These are phyloP conservation scores for Kingdonia uniflora DNA, from an alignment of 164 flowering plant genomes.

Conservation along the genomic window DNA sequence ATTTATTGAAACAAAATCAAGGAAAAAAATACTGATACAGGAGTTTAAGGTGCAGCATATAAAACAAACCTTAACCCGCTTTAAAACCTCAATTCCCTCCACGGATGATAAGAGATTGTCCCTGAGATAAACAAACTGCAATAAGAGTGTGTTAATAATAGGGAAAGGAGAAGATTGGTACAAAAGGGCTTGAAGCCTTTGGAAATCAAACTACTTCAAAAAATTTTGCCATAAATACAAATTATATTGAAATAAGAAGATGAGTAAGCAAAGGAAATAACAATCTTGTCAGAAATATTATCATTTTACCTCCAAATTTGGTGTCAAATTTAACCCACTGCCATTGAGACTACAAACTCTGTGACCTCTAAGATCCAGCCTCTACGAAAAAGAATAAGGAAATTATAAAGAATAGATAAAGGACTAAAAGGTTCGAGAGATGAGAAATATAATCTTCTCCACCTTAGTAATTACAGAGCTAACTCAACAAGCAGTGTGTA, in stretches of 20 bases:
- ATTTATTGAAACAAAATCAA: no score
- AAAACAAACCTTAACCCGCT: slow-evolving; percentile 81
- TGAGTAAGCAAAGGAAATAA: background rate
- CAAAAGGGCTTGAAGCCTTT: no score
- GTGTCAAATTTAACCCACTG: slow-evolving; percentile 67
- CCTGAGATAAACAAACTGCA: slow-evolving; percentile 98
- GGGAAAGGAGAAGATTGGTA: no score
- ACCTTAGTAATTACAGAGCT: background rate
- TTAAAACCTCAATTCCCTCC: slow-evolving; percentile 90
- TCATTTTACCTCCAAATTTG: slow-evolving; percentile 67
- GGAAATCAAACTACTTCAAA: no score
- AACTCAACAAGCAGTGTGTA: no score
- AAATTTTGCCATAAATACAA: no score
- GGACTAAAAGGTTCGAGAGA: background rate
- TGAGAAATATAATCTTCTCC: background rate
- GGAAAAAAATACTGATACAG: no score
- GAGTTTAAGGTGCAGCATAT: background rate
- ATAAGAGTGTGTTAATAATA: background rate
- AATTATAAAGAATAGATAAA: background rate
- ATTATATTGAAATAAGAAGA: no score
- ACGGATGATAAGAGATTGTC: slow-evolving; percentile 85
- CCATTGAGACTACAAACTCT: slow-evolving; percentile 71
- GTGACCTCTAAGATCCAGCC: slow-evolving; percentile 95
- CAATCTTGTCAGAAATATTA: background rate
- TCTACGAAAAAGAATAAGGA: slow-evolving; percentile 30